Conservation (phyloP, 805 yeast species). For the Lipomyces sp. region DNA sequence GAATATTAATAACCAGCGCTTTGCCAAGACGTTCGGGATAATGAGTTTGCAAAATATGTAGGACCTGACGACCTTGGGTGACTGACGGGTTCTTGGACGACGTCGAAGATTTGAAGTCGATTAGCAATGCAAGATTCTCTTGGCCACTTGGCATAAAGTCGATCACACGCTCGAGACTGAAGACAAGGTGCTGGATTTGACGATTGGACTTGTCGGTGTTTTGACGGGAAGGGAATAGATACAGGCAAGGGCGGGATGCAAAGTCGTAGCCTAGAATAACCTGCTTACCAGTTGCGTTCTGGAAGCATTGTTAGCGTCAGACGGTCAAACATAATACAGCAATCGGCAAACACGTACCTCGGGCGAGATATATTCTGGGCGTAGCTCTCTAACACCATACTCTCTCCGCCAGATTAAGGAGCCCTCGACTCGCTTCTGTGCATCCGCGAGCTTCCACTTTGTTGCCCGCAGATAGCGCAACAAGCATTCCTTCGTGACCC, state of each 20-base stretch:
- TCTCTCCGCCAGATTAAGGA: constrained; percentile 93
- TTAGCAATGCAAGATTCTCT: constrained; percentile 86
- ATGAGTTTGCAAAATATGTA: constrained; percentile 92
- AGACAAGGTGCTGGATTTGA: constrained; percentile 96
- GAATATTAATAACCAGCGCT: constrained; percentile 89
- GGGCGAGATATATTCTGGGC: constrained; percentile 44
- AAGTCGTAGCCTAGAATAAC: constrained; percentile 89
- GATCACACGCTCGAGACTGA: constrained; percentile 87
- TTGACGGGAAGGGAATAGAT: constrained; percentile 92
- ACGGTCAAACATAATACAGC: background rate
- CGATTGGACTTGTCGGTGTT: constrained; percentile 87
- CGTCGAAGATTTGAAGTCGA: constrained; percentile 86
- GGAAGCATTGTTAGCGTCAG: constrained; percentile 47
- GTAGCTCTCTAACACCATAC: constrained; percentile 68
- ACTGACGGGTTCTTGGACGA: constrained; percentile 84
- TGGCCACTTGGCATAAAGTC: constrained; percentile 97
- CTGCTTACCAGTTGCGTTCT: constrained; percentile 91
- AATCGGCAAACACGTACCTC: constrained; percentile 24
- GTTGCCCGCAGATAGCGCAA: constrained; percentile 91
- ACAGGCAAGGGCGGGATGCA: constrained; percentile 88
- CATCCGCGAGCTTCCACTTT: constrained; percentile 78
- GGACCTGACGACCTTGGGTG: constrained; percentile 85
- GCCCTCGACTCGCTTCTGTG: constrained; percentile 72
- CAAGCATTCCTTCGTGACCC: constrained; percentile 93
- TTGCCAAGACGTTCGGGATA: constrained; percentile 96